A percentile compares a stretch with the other conserved stretches of the same genome.
phyloP scores from a whole-genome alignment of 306 rosid genomes.

The Coriaria nepalensis region DNA sequence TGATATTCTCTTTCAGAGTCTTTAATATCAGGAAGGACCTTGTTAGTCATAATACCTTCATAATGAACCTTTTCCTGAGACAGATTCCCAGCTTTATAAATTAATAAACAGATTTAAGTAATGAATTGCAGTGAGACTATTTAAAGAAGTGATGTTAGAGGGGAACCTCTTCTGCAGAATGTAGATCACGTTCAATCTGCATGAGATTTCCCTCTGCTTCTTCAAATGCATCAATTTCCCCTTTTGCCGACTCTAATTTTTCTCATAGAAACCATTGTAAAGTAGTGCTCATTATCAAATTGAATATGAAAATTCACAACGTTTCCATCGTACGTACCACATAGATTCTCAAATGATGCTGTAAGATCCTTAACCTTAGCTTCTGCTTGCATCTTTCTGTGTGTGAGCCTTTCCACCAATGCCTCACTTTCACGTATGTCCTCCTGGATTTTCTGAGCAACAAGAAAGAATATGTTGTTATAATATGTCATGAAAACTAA shows the following conservation, averaged over 20 bases:
- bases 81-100: not conserved
- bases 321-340: slow-evolving; percentile 41
- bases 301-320: slow-evolving; percentile 10
- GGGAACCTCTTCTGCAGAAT: slow-evolving; percentile 42
- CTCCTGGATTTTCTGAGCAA: slow-evolving; percentile 36
- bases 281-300: slow-evolving; percentile 9
- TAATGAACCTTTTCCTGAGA: slow-evolving; percentile 57
- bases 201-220: slow-evolving; percentile 50
- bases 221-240: slow-evolving; percentile 50
- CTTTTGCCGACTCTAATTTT: slow-evolving; percentile 46
- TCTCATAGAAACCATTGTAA: slow-evolving; percentile 4
- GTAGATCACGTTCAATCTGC: slow-evolving; percentile 39
- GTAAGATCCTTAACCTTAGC: slow-evolving; percentile 37
- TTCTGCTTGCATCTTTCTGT: slow-evolving; percentile 38
- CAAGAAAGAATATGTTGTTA: slow-evolving; percentile 12
- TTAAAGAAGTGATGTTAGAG: slow-evolving; percentile 2
- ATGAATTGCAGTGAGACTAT: slow-evolving; percentile 7
- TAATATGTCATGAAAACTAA: not conserved
- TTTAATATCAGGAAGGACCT: slow-evolving; percentile 35
- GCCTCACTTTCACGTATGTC: slow-evolving; percentile 28
- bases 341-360: slow-evolving; percentile 45
- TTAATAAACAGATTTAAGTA: not conserved
- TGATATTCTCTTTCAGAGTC: slow-evolving; percentile 39
- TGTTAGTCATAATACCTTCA: slow-evolving; percentile 52
- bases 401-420: slow-evolving; percentile 26